Percentiles rank a stretch among this genome's conserved stretches.
These are phyloP conservation scores for Sporobolomyces roseus DNA, from an alignment of 768 basidiomycete genomes.

Conservation along the genomic window DNA sequence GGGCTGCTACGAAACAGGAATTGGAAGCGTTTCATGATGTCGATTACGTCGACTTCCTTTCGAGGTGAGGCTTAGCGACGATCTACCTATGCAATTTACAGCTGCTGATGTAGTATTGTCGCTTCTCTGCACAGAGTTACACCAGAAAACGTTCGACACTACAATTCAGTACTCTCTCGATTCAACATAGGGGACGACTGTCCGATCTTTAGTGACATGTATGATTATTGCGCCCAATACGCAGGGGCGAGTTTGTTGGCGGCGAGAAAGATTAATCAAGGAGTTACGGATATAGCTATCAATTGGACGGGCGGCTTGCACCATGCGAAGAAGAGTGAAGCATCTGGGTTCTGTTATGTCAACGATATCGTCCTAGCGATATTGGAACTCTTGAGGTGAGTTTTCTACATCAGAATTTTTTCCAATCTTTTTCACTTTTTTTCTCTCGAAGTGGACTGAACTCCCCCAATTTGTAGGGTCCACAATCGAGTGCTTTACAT, in stretches of 20 bases:
- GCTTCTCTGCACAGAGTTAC: constrained; percentile 61
- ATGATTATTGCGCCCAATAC: constrained; percentile 90
- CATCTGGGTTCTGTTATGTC: constrained; percentile 96
- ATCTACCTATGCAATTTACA: constrained; percentile 1
- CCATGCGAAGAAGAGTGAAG: constrained; percentile 95
- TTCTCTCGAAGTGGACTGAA: too few relatives aligned
- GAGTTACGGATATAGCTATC: constrained; percentile 89
- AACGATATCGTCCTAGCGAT: constrained; percentile 75
- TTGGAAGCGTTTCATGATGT: constrained; percentile 86
- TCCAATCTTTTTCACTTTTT: too few relatives aligned
- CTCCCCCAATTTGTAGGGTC: constrained; percentile 65
- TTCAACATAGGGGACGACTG: constrained; percentile 98
- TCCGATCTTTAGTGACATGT: constrained; percentile 91
- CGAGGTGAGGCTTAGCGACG: constrained; percentile 58
- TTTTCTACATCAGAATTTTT: neutral
- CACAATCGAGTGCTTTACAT: constrained; percentile 94
- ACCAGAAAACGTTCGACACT: constrained; percentile 65
- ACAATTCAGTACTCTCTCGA: constrained; percentile 71
- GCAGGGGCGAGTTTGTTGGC: constrained; percentile 87
- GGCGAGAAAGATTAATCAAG: constrained; percentile 77
- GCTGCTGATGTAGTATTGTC: neutral
- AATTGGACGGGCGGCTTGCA: constrained; percentile 99
- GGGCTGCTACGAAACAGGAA: constrained; percentile 81
- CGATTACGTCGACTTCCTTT: constrained; percentile 94
- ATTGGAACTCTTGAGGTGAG: constrained; percentile 78